Evolutionary conservation across 202 grass and related monocot species (phyloP).

Genomic region (Setaria viridis): DNA sequence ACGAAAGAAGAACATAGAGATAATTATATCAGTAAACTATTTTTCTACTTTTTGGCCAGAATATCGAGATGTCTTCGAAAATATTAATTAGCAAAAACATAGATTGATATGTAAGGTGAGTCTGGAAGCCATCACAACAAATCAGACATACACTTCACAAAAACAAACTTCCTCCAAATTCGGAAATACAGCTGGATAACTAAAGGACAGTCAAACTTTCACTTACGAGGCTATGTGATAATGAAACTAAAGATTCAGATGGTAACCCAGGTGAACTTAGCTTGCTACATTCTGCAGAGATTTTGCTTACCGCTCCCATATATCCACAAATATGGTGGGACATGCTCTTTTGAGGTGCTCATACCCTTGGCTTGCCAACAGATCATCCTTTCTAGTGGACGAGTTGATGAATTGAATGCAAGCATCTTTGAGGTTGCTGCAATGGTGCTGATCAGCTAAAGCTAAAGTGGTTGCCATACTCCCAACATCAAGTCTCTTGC

Average conservation of each 20-base stretch:
- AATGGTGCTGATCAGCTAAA: conserved; percentile 12
- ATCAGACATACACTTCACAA: neutral
- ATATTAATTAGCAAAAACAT: neutral
- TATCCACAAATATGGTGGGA: too few species aligned
- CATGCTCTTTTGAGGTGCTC: neutral
- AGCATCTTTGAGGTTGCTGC: neutral
- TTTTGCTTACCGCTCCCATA: neutral
- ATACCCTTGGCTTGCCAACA: neutral
- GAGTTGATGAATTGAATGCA: conserved; percentile 1
- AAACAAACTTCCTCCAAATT: neutral
- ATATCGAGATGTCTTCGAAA: neutral
- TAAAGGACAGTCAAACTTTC: neutral
- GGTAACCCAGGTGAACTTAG: too few species aligned
- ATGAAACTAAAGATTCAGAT: too few species aligned
- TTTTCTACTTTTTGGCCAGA: neutral
- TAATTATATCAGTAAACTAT: neutral
- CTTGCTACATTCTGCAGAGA: neutral
- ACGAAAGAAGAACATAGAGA: neutral
- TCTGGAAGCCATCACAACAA: neutral
- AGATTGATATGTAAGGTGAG: neutral
- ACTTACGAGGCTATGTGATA: neutral
- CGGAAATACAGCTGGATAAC: neutral
- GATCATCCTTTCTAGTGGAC: neutral
- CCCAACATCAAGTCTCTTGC: neutral
- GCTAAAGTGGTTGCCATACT: conserved; percentile 1